A percentile compares a stretch with the other conserved stretches of the same genome.
Conservation (phyloP, 1,139 yeast species). For the Candida buenavistaensis region DNA sequence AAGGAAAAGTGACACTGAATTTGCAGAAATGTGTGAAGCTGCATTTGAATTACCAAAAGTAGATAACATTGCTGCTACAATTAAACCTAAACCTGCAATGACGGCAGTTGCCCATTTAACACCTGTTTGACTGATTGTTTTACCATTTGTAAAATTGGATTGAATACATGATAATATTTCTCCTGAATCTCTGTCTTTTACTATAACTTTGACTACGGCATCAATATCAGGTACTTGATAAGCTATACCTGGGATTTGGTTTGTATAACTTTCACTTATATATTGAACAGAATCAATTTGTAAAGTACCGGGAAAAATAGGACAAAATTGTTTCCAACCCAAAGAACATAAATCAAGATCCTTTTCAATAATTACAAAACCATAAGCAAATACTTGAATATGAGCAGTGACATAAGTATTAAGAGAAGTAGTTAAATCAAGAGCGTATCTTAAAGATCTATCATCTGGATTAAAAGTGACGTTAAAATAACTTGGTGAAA, state of each 20-base stretch:
- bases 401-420: conserved; percentile 58
- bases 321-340: conserved; percentile 81
- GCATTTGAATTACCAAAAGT: conserved; percentile 79
- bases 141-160: conserved; percentile 68
- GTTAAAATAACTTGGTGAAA: conserved; percentile 64
- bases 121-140: conserved; percentile 72
- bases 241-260: conserved; percentile 68
- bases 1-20: conserved; percentile 68
- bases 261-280: conserved; percentile 44
- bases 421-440: conserved; percentile 63
- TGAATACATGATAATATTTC: conserved; percentile 65
- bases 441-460: conserved; percentile 56
- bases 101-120: conserved; percentile 86
- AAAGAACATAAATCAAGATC: conserved; percentile 56
- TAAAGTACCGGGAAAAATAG: conserved; percentile 67
- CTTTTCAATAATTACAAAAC: conserved; percentile 59
- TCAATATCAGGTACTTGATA: conserved; percentile 77
- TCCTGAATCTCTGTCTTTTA: conserved; percentile 38
- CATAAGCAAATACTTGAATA: conserved; percentile 72
- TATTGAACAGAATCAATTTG: conserved; percentile 67
- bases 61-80: conserved; percentile 66
- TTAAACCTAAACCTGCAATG: conserved; percentile 73
- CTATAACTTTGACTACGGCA: conserved; percentile 60
- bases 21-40: conserved; percentile 75
- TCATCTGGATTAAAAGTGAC: conserved; percentile 70